A percentile compares a stretch with the other conserved stretches of the same genome.
Evolutionary conservation across 805 yeast genomes (phyloP).

Genomic region (Metschnikowia vanudenii): DNA sequence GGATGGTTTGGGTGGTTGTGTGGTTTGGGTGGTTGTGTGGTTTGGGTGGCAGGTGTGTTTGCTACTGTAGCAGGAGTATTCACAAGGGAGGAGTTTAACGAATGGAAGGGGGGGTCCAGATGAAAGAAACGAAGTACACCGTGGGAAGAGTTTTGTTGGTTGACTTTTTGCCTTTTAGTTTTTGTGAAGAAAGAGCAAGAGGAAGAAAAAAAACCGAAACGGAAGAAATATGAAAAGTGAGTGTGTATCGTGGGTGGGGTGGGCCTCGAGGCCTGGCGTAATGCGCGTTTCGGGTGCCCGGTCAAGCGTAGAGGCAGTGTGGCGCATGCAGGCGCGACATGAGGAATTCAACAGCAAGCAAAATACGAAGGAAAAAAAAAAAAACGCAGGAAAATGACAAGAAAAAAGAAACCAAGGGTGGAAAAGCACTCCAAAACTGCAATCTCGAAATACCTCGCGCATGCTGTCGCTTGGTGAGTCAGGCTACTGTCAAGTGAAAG

Average conservation of each 20-base stretch:
- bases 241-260: neutral
- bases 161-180: neutral
- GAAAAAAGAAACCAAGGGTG: too few species aligned
- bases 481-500: too few species aligned
- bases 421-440: too few species aligned
- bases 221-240: constrained; percentile 1
- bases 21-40: too few species aligned
- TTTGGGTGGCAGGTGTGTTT: too few species aligned
- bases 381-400: neutral
- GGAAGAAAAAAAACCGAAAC: neutral
- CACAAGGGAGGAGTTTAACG: too few species aligned
- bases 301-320: neutral
- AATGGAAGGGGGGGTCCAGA: too few species aligned
- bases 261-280: neutral
- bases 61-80: too few species aligned
- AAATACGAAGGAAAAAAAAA: neutral
- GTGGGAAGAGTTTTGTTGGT: neutral
- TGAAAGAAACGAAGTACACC: neutral
- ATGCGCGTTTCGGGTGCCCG: constrained; percentile 3
- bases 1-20: too few species aligned
- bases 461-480: too few species aligned
- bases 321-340: constrained; percentile 1
- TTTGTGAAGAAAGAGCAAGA: neutral
- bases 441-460: too few species aligned
- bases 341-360: neutral